These are phyloP conservation scores for Trichoderma sp. DNA, from an alignment of 2,329 filamentous ascomycete species.

Conservation along the genomic window DNA sequence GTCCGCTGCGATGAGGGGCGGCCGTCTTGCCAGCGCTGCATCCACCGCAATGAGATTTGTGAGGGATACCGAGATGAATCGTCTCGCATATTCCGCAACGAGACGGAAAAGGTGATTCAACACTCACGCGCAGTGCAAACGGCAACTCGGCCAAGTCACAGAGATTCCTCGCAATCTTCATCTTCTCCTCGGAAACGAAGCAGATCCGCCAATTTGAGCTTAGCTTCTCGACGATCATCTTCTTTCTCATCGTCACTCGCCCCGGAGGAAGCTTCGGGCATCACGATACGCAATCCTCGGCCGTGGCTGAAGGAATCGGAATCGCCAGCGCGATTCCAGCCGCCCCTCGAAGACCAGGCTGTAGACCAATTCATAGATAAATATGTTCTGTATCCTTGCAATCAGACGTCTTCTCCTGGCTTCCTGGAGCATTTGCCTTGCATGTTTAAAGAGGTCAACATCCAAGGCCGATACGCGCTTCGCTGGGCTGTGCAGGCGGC, in stretches of 20 bases:
- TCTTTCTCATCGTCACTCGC: background rate
- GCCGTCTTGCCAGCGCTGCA: conserved; percentile 37
- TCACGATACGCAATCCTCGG: background rate
- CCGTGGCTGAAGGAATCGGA: background rate
- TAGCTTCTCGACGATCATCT: background rate
- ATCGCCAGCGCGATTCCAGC: background rate
- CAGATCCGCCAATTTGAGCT: background rate
- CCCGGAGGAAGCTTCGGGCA: background rate
- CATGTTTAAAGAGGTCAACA: conserved; percentile 39
- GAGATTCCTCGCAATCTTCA: background rate
- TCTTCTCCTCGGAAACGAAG: background rate
- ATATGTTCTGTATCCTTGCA: conserved; percentile 36
- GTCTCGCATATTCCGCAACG: conserved; percentile 37
- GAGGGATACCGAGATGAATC: conserved; percentile 39
- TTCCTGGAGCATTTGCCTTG: conserved; percentile 40
- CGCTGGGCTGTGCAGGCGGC: conserved; percentile 39
- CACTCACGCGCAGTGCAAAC: conserved; percentile 11
- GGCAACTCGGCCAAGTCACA: conserved; percentile 1
- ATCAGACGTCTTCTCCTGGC: conserved; percentile 34
- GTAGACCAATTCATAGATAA: conserved; percentile 37
- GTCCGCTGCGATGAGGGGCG: conserved; percentile 36
- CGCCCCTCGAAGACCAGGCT: conserved; percentile 29
- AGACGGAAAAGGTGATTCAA: conserved; percentile 32
- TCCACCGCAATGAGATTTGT: conserved; percentile 37
- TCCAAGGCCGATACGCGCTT: conserved; percentile 36